phyloP scores from a whole-genome alignment of 2,329 filamentous ascomycete genomes.

The Trichoderma gracile region DNA sequence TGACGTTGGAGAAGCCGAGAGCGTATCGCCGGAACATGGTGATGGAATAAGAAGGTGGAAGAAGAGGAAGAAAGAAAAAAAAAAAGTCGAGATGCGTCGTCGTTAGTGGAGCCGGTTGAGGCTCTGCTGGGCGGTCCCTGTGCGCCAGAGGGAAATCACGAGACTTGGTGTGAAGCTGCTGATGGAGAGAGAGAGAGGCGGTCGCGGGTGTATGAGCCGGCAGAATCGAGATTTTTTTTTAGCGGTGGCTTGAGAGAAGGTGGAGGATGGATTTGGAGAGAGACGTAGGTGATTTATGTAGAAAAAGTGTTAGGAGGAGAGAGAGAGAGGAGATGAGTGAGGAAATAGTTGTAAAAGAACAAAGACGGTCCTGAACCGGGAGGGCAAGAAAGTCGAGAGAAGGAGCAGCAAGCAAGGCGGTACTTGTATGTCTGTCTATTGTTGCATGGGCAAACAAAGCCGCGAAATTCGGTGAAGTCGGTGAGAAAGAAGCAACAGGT shows the following conservation, averaged over 20 bases:
- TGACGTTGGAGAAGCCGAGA: constrained; percentile 56
- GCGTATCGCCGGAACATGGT: constrained; percentile 51
- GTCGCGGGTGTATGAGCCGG: constrained; percentile 17
- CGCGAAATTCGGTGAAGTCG: constrained; percentile 38
- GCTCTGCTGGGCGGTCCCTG: constrained; percentile 24
- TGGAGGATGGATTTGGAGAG: neutral
- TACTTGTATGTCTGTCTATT: constrained; percentile 4
- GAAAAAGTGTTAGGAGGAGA: neutral
- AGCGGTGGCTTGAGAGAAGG: neutral
- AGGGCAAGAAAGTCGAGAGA: neutral
- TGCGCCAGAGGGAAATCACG: constrained; percentile 23
- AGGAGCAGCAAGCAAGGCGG: constrained; percentile 7
- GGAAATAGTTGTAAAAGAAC: constrained; percentile 5
- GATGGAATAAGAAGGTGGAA: neutral
- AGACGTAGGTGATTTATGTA: neutral
- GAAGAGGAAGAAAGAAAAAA: constrained; percentile 26
- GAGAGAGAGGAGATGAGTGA: neutral
- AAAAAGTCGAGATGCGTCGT: neutral
- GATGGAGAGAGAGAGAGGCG: constrained; percentile 18
- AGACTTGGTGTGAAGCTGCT: constrained; percentile 17
- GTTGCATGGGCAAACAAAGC: constrained; percentile 18
- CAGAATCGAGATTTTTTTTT: constrained; percentile 20
- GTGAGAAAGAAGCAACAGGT: constrained; percentile 31
- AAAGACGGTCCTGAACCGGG: constrained; percentile 8
- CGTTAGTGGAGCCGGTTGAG: constrained; percentile 22